Percentiles rank a stretch among this genome's conserved stretches.
phyloP scores from a whole-genome alignment of 2,329 filamentous ascomycete species.

The Ophiostoma tasmaniense region DNA sequence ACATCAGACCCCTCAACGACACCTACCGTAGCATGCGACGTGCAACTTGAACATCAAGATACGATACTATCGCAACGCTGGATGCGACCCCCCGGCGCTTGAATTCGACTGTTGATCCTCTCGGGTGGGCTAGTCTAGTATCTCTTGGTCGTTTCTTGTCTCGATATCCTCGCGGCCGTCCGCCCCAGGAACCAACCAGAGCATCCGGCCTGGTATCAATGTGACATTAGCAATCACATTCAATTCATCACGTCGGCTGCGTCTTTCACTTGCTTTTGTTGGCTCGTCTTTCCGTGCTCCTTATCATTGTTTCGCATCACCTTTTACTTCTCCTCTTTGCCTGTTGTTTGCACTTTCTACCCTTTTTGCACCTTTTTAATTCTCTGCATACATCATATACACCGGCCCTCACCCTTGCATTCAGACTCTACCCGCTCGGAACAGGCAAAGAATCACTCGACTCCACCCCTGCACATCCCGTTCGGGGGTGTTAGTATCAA shows the following conservation, averaged over 20 bases:
- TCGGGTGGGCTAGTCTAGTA: neutral
- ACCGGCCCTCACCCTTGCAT: neutral
- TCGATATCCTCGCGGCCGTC: neutral
- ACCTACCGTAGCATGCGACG: neutral
- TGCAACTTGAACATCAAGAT: neutral
- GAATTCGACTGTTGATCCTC: neutral
- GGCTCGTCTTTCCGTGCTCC: neutral
- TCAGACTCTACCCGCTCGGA: neutral
- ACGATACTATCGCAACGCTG: neutral
- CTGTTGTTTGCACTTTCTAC: too few species aligned
- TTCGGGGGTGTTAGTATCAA: conserved; percentile 17
- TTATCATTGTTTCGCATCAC: neutral
- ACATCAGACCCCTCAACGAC: neutral
- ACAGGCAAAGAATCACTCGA: neutral
- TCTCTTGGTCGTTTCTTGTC: neutral
- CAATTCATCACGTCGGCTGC: neutral
- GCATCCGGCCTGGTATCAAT: neutral
- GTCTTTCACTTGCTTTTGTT: neutral
- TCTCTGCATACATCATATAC: neutral
- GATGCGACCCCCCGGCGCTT: neutral
- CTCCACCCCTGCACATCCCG: neutral
- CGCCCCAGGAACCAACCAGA: conserved; percentile 10
- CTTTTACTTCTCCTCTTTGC: neutral
- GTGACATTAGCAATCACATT: neutral
- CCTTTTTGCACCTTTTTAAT: too few species aligned